These are phyloP conservation scores for Garcia nutans DNA, from an alignment of 345 rosid genomes.

Conservation along the genomic window DNA sequence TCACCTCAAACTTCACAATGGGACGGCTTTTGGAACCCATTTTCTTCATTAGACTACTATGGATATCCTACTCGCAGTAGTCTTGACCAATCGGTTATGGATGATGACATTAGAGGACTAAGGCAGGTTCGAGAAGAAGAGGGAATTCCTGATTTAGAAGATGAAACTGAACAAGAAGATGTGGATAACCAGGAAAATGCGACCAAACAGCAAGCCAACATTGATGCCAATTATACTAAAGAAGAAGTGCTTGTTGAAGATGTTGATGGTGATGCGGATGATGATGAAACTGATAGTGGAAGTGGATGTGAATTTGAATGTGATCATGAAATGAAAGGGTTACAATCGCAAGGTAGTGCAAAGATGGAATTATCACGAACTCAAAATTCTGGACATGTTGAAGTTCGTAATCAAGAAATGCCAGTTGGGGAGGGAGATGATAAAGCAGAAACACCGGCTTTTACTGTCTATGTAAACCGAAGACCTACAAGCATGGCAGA, in stretches of 20 bases:
- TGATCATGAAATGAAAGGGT: slow-evolving; percentile 34
- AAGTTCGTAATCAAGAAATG: slow-evolving; percentile 53
- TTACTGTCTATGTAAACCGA: slow-evolving; percentile 82
- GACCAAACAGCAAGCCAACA: slow-evolving; percentile 35
- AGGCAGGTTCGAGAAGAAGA: slow-evolving; percentile 95
- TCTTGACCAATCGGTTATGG: slow-evolving; percentile 57
- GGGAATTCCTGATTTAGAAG: slow-evolving; percentile 90
- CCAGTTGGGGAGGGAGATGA: slow-evolving; percentile 39
- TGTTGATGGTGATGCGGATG: slow-evolving; percentile 52
- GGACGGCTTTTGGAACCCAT: slow-evolving; percentile 98
- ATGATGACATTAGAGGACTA: slow-evolving; percentile 75
- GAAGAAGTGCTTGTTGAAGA: slow-evolving; percentile 83
- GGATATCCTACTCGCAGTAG: slow-evolving; percentile 58
- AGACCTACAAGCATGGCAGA: slow-evolving; percentile 96
- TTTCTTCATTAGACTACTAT: slow-evolving; percentile 81
- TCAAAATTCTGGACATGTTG: slow-evolving; percentile 53
- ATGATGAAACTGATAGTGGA: slow-evolving; percentile 44
- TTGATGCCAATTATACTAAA: slow-evolving; percentile 28
- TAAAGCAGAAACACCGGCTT: slow-evolving; percentile 65
- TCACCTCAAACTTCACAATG: slow-evolving; percentile 91
- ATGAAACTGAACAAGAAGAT: slow-evolving; percentile 62
- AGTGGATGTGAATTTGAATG: slow-evolving; percentile 30
- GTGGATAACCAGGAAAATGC: slow-evolving; percentile 33
- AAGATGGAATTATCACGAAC: slow-evolving; percentile 47
- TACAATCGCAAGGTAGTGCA: slow-evolving; percentile 41